Evolutionary conservation across 345 rosid species (phyloP), one percentile per base, ranked within the genome.

Genomic region (Excoecaria cochinchinensis): DNA sequence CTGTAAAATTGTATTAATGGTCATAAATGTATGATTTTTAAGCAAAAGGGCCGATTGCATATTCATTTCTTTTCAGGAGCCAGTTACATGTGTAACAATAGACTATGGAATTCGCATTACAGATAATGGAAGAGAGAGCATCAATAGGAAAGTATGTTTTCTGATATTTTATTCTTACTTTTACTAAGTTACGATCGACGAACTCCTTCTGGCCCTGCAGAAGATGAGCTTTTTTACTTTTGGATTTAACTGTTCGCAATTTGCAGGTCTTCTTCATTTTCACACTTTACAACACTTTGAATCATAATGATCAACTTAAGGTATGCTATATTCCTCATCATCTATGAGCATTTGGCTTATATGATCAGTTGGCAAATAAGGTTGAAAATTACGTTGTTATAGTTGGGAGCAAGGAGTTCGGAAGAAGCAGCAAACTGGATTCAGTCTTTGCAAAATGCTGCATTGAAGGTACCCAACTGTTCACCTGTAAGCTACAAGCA

Each of bases 351-450:
- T 62, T 76, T 71, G 6, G 52, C 73, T 71, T 53, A 31, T 31
- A n/a, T 22, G 57, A 24, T 68, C 10, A 17, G 6, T 24, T 6
- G 24, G 68, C 16, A 24, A 40, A 48, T 64, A 53, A 74, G 39
- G 58, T 44, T 57, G 72, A 72, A 69, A 47, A 17, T 75, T 74
- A 5, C 3, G 46, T 76, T 61, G 57, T 64, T 61, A 47, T 67
- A 95, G 99, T 82, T 93, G 83, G 99, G 99, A 73, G 97, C 99
- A 60, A 87, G 85, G 72, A 90, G 99, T 86, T 82, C 99, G 66
- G 99, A 95, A 85, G 97, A 93, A 69, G 97, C 98, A 44, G 98
- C 93, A 19, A 84, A 79, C 78, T 95, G 99, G 99, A 95, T 93
- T 63, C 78, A 69, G 55, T 86, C 89, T 31, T 75, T 93, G 74